Evolutionary conservation across 2,329 filamentous ascomycete species (phyloP).

Genomic region (Aspergillus vadensis): DNA sequence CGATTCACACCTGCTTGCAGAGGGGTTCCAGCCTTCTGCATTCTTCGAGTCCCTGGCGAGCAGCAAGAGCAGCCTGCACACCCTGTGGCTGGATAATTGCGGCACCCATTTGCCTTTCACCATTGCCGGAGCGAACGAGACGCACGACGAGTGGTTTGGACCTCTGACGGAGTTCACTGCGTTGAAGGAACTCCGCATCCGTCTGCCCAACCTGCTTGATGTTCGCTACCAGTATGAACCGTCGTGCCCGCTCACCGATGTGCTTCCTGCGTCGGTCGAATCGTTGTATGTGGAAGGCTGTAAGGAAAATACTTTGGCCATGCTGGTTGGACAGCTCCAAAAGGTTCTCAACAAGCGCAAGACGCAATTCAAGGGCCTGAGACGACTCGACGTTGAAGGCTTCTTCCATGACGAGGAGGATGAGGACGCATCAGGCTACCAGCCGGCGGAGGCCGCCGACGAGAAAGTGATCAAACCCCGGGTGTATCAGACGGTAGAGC

Average conservation of each 20-base stretch:
- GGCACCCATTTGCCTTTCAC: conserved; percentile 34
- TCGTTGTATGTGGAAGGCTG: conserved; percentile 32
- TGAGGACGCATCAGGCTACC: conserved; percentile 23
- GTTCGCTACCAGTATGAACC: conserved; percentile 31
- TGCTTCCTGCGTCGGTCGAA: conserved; percentile 28
- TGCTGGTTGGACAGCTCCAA: conserved; percentile 29
- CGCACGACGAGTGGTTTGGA: conserved; percentile 36
- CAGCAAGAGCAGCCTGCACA: conserved; percentile 29
- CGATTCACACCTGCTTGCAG: conserved; percentile 28
- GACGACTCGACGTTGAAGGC: conserved; percentile 29
- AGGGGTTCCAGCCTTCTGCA: conserved; percentile 30
- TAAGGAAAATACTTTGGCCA: conserved; percentile 28
- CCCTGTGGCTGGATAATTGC: conserved; percentile 33
- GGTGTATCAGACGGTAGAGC: conserved; percentile 26
- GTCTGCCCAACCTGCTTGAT: conserved; percentile 35
- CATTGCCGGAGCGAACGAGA: conserved; percentile 30
- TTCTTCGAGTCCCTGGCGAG: conserved; percentile 28
- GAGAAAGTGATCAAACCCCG: conserved; percentile 26
- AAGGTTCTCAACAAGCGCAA: conserved; percentile 24
- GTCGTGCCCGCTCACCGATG: conserved; percentile 23
- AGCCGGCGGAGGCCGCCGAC: conserved; percentile 5
- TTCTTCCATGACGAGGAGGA: conserved; percentile 30
- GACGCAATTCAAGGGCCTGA: conserved; percentile 22
- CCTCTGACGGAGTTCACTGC: conserved; percentile 30
- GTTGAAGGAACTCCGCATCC: conserved; percentile 33